Base-by-base conservation (phyloP, 106 monocot genomes). In the Xerophyta viscosa region DNA sequence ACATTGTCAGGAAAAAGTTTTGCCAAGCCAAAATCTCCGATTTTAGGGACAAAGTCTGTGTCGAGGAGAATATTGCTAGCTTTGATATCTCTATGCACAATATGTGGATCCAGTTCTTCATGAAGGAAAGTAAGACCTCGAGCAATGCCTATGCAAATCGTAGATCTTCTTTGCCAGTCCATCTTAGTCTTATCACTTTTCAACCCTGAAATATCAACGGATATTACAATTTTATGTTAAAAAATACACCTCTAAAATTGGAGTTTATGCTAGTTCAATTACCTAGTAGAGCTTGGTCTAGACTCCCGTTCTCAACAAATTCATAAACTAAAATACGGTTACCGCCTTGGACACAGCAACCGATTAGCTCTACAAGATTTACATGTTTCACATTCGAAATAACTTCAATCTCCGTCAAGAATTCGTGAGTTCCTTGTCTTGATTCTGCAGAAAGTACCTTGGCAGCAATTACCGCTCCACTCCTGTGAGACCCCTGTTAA, bases 21-120 rank as follows among this genome's bases (percentile, higher is more conserved):
- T 21, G 87, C 87, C 60, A 82, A 42, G 20, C 87, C 87, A 51
- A 82, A 87, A 28, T 87, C 82, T 58, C 74, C 77, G 54, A 87
- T 87, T 78, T 87, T 87, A 6, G 87, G 82, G 19, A 50, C n/a
- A 46, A 71, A 75, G 24, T 68, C 61, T 41, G 41, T 15, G n/a
- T 71, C 78, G 50, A 87, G 81, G 24, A 86, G 77, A 58, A 87
- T 59, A 27, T 87, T 87, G 31, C 87, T 87, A 20, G 87, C 77
- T 50, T 87, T 87, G 56, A 87, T 87, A 43, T 87, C 86, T 47
- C 87, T 67, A 37, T 87, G 87, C 13, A 87, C 77, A 45, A 87
- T 82, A 9, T 37, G 59, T 9, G 81, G 77, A 27, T 59, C 61
- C 27, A 61, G 47, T 60, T 67, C 81, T 60, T 87, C 87, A 57